Evolutionary conservation across 768 basidiomycete genomes (phyloP).

Genomic region (Naganishia onofrii): DNA sequence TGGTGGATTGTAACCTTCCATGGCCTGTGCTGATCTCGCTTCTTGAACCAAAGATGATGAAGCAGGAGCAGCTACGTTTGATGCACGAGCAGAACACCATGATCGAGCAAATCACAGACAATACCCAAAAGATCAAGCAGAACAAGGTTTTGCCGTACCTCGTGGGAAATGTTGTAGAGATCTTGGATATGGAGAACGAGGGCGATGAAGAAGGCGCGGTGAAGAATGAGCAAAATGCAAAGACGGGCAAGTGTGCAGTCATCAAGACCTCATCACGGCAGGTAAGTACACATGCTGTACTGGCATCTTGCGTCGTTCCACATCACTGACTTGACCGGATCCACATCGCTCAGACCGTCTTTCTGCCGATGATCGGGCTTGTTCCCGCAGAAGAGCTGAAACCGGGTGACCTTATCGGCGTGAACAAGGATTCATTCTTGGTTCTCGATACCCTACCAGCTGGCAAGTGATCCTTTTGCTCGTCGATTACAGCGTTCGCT

Average conservation of each 20-base stretch:
- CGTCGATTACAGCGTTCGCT: not conserved
- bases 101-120: conserved; percentile 98
- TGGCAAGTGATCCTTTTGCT: conserved; percentile 36
- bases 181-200: conserved; percentile 89
- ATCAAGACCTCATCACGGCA: conserved; percentile 98
- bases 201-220: conserved; percentile 92
- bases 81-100: conserved; percentile 93
- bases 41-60: conserved; percentile 72
- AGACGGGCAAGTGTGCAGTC: conserved; percentile 95
- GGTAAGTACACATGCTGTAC: conserved; percentile 42
- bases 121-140: conserved; percentile 97
- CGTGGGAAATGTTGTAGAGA: conserved; percentile 96
- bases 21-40: not conserved
- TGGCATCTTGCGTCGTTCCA: not conserved
- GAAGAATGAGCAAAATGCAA: conserved; percentile 90
- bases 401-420: conserved; percentile 92
- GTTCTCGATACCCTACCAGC: conserved; percentile 89
- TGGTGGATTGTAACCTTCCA: not conserved
- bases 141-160: conserved; percentile 98
- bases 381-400: conserved; percentile 86
- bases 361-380: conserved; percentile 95
- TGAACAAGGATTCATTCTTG: conserved; percentile 98
- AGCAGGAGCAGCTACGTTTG: conserved; percentile 84
- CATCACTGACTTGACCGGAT: not conserved
- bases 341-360: conserved; percentile 64